phyloP scores from a whole-genome alignment of 1,284 basidiomycete genomes.

The Pisolithus thermaeus region DNA sequence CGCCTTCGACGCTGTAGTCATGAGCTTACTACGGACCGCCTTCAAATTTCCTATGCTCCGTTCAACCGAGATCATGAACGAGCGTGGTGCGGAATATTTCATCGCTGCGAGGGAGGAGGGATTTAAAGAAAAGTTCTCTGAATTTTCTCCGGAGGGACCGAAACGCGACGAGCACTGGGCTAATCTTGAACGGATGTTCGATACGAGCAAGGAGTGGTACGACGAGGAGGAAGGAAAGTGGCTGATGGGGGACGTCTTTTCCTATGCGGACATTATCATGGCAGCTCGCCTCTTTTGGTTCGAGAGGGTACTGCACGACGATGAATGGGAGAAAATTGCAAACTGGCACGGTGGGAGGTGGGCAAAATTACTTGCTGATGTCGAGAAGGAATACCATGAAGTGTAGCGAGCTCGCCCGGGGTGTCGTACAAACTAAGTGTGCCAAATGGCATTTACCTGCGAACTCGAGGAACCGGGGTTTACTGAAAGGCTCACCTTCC shows the following conservation, averaged over 20 bases:
- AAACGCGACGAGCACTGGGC: conserved; percentile 21
- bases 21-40: neutral
- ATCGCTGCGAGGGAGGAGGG: conserved; percentile 6
- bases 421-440: too few species aligned
- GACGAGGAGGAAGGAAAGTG: conserved; percentile 15
- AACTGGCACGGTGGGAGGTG: conserved; percentile 20
- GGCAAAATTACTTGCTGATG: conserved; percentile 18
- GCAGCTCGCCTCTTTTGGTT: conserved; percentile 15
- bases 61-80: conserved; percentile 13
- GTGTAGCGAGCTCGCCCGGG: neutral
- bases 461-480: conserved; percentile 48
- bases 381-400: conserved; percentile 21
- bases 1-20: conserved; percentile 21
- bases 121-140: conserved; percentile 11
- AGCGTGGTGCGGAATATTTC: conserved; percentile 15
- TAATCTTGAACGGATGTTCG: conserved; percentile 9
- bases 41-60: conserved; percentile 14
- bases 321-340: conserved; percentile 22
- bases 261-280: conserved; percentile 25
- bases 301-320: conserved; percentile 10
- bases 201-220: conserved; percentile 13
- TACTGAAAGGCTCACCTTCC: conserved; percentile 10
- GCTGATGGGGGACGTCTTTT: conserved; percentile 25
- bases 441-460: conserved; percentile 27
- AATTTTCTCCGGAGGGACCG: conserved; percentile 21